Evolutionary conservation across 2,329 filamentous ascomycete genomes (phyloP).

Genomic region (Curvularia verruculosa): DNA sequence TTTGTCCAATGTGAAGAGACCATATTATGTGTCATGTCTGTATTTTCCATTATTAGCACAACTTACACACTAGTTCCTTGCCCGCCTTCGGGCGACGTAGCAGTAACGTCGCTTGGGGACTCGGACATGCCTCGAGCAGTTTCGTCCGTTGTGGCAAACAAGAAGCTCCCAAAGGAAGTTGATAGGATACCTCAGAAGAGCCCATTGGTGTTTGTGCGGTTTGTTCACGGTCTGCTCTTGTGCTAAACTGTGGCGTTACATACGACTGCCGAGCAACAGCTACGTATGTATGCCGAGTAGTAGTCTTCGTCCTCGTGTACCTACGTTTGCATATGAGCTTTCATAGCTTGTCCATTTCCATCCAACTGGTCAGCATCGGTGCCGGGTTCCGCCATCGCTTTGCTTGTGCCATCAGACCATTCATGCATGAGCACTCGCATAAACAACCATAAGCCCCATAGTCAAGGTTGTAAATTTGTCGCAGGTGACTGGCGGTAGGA

Average conservation of each 20-base stretch:
- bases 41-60: not conserved
- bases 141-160: slow-evolving; percentile 13
- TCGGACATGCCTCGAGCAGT: slow-evolving; percentile 5
- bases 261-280: slow-evolving; percentile 1
- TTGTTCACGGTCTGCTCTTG: not conserved
- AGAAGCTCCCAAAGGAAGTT: not conserved
- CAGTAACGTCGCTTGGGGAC: slow-evolving; percentile 5
- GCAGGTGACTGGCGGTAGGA: slow-evolving; percentile 7
- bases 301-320: not conserved
- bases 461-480: slow-evolving; percentile 1
- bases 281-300: slow-evolving; percentile 5
- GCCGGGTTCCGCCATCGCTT: slow-evolving; percentile 4
- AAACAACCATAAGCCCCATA: not conserved
- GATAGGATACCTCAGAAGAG: slow-evolving; percentile 1
- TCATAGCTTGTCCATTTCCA: not conserved
- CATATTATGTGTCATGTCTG: not conserved
- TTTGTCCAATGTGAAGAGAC: not conserved
- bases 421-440: slow-evolving; percentile 14
- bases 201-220: not conserved
- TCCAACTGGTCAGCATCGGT: slow-evolving; percentile 4
- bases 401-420: slow-evolving; percentile 13
- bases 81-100: not conserved
- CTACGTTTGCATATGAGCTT: not conserved
- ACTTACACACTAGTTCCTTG: slow-evolving; percentile 1
- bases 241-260: not conserved